Evolutionary conservation across 257 asterid species (phyloP).

Genomic region (Anisodus acutangulus): DNA sequence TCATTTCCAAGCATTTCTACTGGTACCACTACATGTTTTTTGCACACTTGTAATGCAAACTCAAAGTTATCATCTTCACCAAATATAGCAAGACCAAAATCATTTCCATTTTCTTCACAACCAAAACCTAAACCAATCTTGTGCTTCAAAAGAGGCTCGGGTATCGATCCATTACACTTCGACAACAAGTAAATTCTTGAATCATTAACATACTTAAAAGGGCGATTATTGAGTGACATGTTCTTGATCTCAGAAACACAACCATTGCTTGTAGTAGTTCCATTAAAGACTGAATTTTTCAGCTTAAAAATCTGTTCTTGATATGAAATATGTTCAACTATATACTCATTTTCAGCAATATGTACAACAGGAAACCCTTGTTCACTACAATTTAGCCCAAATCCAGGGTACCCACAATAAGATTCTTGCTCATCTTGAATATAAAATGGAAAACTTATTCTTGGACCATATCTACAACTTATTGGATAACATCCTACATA

Average conservation of each 20-base stretch:
- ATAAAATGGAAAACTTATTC: conserved; percentile 61
- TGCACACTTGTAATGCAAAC: conserved; percentile 46
- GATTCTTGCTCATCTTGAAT: conserved; percentile 42
- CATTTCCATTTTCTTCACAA: not conserved
- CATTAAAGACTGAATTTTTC: conserved; percentile 36
- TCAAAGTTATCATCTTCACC: conserved; percentile 34
- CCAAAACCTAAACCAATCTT: conserved; percentile 26
- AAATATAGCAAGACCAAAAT: conserved; percentile 44
- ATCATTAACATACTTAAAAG: not conserved
- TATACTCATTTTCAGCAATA: conserved; percentile 38
- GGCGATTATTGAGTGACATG: conserved; percentile 13
- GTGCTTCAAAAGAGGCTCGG: conserved; percentile 30
- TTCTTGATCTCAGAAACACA: conserved; percentile 50
- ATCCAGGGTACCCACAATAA: conserved; percentile 57
- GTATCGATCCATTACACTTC: conserved; percentile 35
- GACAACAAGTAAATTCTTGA: conserved; percentile 48
- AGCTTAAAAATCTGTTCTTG: conserved; percentile 31
- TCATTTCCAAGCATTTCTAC: conserved; percentile 43
- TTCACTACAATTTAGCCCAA: conserved; percentile 43
- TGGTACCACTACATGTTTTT: conserved; percentile 44
- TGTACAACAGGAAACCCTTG: conserved; percentile 44
- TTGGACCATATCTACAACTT: conserved; percentile 48
- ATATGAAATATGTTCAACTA: conserved; percentile 48
- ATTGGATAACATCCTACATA: conserved; percentile 53
- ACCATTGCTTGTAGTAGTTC: not conserved